Evolutionary conservation across 345 rosid genomes (phyloP).

Genomic region (Leavenworthia alabamica): DNA sequence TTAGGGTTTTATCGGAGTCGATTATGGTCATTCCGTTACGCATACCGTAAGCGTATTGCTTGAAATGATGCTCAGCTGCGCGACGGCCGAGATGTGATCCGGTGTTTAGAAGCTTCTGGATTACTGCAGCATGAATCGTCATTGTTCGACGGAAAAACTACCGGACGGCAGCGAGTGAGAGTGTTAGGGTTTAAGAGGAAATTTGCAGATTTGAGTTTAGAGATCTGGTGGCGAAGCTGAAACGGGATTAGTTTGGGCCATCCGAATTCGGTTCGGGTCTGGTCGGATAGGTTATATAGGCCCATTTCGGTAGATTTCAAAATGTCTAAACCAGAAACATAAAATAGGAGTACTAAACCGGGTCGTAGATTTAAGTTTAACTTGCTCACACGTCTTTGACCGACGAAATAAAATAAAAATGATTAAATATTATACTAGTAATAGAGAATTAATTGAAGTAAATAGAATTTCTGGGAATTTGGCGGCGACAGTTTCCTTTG

Average conservation of each 20-base stretch:
- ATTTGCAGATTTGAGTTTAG: slow-evolving; percentile 4
- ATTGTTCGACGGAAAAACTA: slow-evolving; percentile 24
- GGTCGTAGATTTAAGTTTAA: slow-evolving; percentile 3
- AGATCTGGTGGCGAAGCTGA: slow-evolving; percentile 13
- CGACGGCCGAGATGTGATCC: slow-evolving; percentile 82
- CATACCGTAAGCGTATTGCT: slow-evolving; percentile 61
- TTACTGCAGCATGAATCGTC: slow-evolving; percentile 81
- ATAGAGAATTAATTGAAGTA: neutral
- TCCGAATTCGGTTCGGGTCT: neutral
- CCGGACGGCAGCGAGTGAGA: slow-evolving; percentile 21
- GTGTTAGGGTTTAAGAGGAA: slow-evolving; percentile 21
- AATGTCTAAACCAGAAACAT: neutral
- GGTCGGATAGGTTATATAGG: neutral
- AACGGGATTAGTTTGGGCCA: neutral
- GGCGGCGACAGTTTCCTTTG: slow-evolving; percentile 32
- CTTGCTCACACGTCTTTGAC: slow-evolving; percentile 23
- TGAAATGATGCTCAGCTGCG: slow-evolving; percentile 72
- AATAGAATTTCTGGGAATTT: slow-evolving; percentile 8
- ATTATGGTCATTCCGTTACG: slow-evolving; percentile 62
- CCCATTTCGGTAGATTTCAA: neutral
- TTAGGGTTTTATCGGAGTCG: slow-evolving; percentile 83
- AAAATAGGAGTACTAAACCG: neutral
- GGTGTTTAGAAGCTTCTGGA: slow-evolving; percentile 81
- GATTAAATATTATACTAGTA: neutral
- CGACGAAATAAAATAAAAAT: neutral